Evolutionary conservation across 108 stramenopile genomes (phyloP).

Genomic region (Nannochloropsis salina): DNA sequence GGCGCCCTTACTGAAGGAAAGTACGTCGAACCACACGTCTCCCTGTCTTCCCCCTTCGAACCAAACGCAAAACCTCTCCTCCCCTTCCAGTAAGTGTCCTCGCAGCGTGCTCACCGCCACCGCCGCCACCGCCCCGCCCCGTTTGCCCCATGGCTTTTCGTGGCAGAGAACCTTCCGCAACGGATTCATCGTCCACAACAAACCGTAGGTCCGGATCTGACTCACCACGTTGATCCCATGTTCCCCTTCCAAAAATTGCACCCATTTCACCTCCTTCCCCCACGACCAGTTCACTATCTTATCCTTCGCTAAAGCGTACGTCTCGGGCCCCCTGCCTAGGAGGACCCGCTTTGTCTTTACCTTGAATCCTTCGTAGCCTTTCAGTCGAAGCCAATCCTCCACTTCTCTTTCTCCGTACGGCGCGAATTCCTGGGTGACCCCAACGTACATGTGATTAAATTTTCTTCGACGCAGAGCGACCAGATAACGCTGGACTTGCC

Average conservation of each 20-base stretch:
- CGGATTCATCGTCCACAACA: background rate
- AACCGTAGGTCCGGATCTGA: background rate
- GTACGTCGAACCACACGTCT: background rate
- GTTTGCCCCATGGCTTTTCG: background rate
- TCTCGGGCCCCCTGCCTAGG: background rate
- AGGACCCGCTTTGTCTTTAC: background rate
- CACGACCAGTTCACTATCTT: conserved; percentile 10
- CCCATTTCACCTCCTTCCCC: background rate
- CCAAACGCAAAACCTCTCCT: background rate
- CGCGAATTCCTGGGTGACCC: background rate
- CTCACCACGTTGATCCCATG: background rate
- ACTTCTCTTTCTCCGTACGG: background rate
- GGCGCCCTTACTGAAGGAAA: background rate
- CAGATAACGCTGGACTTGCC: background rate
- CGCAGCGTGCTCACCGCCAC: background rate
- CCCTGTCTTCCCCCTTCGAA: background rate
- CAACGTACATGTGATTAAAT: conserved; percentile 12
- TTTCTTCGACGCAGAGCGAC: background rate
- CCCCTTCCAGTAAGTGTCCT: background rate
- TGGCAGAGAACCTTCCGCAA: background rate
- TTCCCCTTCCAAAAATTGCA: background rate
- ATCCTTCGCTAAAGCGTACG: background rate
- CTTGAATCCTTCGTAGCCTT: background rate
- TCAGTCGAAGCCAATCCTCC: background rate
- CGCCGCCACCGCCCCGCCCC: background rate